Conservation (phyloP, 2,329 filamentous ascomycete genomes). For the Apiospora rasikravindrae region DNA sequence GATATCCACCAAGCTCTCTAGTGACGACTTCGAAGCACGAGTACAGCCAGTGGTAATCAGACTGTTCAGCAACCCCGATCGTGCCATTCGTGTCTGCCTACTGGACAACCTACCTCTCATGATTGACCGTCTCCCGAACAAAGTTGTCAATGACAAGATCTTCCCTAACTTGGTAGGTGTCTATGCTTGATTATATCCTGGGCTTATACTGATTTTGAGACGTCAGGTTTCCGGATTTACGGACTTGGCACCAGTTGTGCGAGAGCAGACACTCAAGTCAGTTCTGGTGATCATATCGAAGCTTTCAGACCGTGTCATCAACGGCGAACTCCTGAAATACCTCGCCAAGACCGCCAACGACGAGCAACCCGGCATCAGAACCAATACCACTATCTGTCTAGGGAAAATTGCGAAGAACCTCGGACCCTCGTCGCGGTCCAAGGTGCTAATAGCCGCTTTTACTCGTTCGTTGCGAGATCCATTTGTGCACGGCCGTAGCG, state of each 20-base stretch:
- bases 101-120: constrained; percentile 87
- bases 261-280: constrained; percentile 95
- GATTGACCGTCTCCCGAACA: constrained; percentile 88
- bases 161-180: constrained; percentile 82
- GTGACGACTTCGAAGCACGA: constrained; percentile 86
- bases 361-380: constrained; percentile 94
- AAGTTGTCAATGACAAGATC: constrained; percentile 92
- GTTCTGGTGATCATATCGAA: constrained; percentile 87
- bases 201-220: background rate
- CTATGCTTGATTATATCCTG: background rate
- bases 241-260: constrained; percentile 85
- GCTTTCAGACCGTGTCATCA: constrained; percentile 89
- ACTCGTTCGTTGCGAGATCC: constrained; percentile 87
- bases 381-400: constrained; percentile 96
- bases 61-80: constrained; percentile 88
- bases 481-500: constrained; percentile 92
- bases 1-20: constrained; percentile 83
- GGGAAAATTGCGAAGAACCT: constrained; percentile 95
- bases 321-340: constrained; percentile 88
- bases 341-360: constrained; percentile 97
- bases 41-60: constrained; percentile 87
- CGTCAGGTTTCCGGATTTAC: constrained; percentile 87
- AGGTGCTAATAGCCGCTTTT: constrained; percentile 93
- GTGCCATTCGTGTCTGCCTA: constrained; percentile 88
- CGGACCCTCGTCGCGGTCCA: constrained; percentile 76